Evolutionary conservation across 345 rosid genomes (phyloP), one percentile per base, ranked within the genome.

Genomic region (Gossypium ekmanianum): DNA sequence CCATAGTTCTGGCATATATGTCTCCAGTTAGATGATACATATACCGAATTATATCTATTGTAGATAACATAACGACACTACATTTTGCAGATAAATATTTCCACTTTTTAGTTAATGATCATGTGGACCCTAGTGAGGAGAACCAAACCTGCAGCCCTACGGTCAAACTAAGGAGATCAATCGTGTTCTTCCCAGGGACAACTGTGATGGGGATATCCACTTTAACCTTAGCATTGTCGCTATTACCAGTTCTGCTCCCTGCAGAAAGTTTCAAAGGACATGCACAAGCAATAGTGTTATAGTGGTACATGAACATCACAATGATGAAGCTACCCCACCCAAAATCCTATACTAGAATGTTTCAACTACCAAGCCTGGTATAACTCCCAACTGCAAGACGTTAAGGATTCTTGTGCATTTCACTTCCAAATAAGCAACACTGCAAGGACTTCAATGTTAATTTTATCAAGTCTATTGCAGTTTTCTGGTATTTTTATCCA

Each of bases 111-210:
- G 27, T 17, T 18, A 63, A 64, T 74, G 63, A 54, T 55, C 29
- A 34, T 9, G 76, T 45, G 61, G 76, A 29, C 56, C 29, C 43
- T 45, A 71, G 52, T 16, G 10, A 43, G 59, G 79, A 55, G 54
- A 77, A 71, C 70, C 79, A 1, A 74, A 94, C 97, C 94, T 88
- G 91, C 79, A 92, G 98, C 77, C 98, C 98, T n/a, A 92, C 98
- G 2, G 98, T 92, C 81, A 92, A 81, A 85, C 98, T 87, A 73
- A 94, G 85, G 73, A 94, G 91, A 81, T 92, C 97, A 3, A 92
- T 79, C 70, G 83, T 85, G 86, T 94, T 94, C 83, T 86, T 90
- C 69, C 97, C 97, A 17, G 88, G 61, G 20, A 61, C 83, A 29
- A 92, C 84, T 29, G 85, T 81, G 75, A 92, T 20, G 0, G 97